phyloP scores from a whole-genome alignment of 2,329 filamentous ascomycete genomes.

The Daldinia eschscholtzii region DNA sequence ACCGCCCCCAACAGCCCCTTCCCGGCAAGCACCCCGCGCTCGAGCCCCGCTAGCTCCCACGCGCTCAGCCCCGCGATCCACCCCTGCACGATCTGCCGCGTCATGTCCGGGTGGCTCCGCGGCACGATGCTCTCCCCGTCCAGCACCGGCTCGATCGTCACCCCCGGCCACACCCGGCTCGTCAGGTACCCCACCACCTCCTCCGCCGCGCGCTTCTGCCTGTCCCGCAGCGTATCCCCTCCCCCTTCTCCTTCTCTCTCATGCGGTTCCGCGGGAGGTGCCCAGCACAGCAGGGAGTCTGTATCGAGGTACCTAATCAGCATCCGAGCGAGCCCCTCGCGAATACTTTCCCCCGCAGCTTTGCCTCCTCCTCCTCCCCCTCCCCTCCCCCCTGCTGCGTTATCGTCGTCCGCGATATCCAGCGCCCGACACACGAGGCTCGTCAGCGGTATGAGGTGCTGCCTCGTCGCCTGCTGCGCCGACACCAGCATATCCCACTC shows the following conservation, averaged over 20 bases:
- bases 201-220: constrained; percentile 77
- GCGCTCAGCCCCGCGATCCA: constrained; percentile 81
- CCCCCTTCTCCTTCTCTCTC: constrained; percentile 49
- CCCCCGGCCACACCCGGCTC: constrained; percentile 83
- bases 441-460: constrained; percentile 91
- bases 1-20: constrained; percentile 87
- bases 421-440: constrained; percentile 85
- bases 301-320: constrained; percentile 91
- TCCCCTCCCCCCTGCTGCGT: constrained; percentile 51
- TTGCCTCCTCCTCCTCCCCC: too few relatives aligned
- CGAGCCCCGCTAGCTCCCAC: constrained; percentile 88
- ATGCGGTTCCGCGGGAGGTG: constrained; percentile 64
- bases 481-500: constrained; percentile 93
- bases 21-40: constrained; percentile 83
- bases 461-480: constrained; percentile 84
- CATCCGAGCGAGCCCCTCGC: constrained; percentile 73
- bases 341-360: constrained; percentile 62
- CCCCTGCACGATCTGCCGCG: constrained; percentile 79
- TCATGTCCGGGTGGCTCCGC: constrained; percentile 76
- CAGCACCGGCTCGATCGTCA: constrained; percentile 84
- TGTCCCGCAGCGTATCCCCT: constrained; percentile 73
- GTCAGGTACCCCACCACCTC: constrained; percentile 80
- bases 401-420: constrained; percentile 81
- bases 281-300: constrained; percentile 94
- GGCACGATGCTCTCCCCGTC: constrained; percentile 83